phyloP scores from a whole-genome alignment of 306 rosid genomes.

The Vigna nakashimae region DNA sequence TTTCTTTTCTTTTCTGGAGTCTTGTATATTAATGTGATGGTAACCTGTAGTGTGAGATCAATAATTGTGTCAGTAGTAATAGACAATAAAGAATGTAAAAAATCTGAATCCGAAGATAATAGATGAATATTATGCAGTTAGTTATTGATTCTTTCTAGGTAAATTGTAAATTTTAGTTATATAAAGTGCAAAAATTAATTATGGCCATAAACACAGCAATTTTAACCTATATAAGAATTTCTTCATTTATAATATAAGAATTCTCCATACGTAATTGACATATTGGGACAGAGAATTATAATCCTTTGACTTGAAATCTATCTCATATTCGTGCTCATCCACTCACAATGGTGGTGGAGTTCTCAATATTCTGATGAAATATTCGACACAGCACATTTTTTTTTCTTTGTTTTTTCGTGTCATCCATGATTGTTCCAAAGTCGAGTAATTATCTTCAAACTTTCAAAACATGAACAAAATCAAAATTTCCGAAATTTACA shows the following conservation, averaged over 20 bases:
- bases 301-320: background rate
- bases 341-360: background rate
- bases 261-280: background rate
- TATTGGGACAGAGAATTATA: conserved; percentile 4
- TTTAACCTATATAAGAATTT: too few relatives aligned
- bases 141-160: too few relatives aligned
- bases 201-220: too few relatives aligned
- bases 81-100: background rate
- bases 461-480: conserved; percentile 14
- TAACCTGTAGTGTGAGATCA: background rate
- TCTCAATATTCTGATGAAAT: background rate
- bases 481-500: background rate
- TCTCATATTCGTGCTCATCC: conserved; percentile 14
- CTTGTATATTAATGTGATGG: background rate
- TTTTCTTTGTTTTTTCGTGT: background rate
- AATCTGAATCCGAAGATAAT: background rate
- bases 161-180: too few relatives aligned
- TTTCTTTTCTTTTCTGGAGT: too few relatives aligned
- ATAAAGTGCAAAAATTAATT: too few relatives aligned
- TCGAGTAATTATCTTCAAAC: background rate
- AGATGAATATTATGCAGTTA: too few relatives aligned
- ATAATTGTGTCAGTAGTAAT: background rate
- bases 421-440: conserved; percentile 11
- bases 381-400: conserved; percentile 8
- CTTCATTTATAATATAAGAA: too few relatives aligned